phyloP scores from a whole-genome alignment of 2,329 filamentous ascomycete species.

The Paradendryphiella salina region DNA sequence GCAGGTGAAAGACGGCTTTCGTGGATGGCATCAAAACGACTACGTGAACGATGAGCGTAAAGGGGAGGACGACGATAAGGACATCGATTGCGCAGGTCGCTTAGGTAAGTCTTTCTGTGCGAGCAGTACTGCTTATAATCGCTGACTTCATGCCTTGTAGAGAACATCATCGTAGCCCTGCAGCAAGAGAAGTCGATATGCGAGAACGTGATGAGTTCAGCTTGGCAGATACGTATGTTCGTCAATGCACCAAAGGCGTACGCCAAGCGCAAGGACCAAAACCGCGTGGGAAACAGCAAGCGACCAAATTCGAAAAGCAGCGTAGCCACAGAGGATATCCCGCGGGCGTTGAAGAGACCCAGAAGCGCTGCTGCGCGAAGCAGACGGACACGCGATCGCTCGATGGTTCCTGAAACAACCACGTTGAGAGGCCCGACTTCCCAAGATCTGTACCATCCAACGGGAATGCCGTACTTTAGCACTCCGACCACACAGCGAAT shows the following conservation, averaged over 20 bases:
- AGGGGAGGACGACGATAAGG: constrained; percentile 39
- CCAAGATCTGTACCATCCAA: constrained; percentile 1
- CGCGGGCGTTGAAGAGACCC: constrained; percentile 13
- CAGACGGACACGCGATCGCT: constrained; percentile 10
- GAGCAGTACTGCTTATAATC: background rate
- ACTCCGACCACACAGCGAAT: constrained; percentile 1
- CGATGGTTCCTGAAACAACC: constrained; percentile 6
- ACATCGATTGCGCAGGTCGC: constrained; percentile 35
- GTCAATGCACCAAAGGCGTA: constrained; percentile 44
- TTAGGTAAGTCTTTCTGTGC: constrained; percentile 6
- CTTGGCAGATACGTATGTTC: constrained; percentile 45
- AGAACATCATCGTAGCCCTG: constrained; percentile 37
- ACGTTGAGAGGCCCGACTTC: constrained; percentile 14
- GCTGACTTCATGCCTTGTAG: background rate
- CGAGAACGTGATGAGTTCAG: constrained; percentile 44
- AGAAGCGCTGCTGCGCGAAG: constrained; percentile 6
- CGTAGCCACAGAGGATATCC: constrained; percentile 2
- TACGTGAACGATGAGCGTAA: constrained; percentile 43
- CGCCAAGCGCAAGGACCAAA: constrained; percentile 39
- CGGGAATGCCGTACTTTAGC: constrained; percentile 6
- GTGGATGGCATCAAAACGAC: constrained; percentile 44
- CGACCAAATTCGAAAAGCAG: constrained; percentile 29
- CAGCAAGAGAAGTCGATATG: constrained; percentile 45
- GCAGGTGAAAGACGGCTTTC: constrained; percentile 38
- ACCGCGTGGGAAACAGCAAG: constrained; percentile 43